Conservation (phyloP, 768 basidiomycete genomes). For the Termitomyces sp. region DNA sequence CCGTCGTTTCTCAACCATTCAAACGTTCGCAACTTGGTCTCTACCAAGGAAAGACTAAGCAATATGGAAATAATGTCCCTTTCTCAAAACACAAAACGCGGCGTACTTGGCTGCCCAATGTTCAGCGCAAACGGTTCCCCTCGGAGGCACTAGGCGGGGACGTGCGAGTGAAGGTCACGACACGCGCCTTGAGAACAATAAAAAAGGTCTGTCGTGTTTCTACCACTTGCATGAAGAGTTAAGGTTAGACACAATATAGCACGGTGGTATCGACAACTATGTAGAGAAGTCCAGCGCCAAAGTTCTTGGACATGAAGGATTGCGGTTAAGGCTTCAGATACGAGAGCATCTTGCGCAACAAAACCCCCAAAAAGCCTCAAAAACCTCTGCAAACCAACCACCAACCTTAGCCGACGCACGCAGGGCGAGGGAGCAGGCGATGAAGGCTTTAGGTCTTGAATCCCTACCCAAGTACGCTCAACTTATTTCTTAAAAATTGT, state of each 20-base stretch:
- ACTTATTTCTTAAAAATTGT: not conserved
- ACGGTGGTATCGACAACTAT: slow-evolving; percentile 71
- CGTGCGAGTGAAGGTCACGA: slow-evolving; percentile 66
- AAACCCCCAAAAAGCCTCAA: not conserved
- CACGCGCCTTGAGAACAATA: slow-evolving; percentile 73
- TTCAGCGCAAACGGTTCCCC: slow-evolving; percentile 68
- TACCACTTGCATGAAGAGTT: not conserved
- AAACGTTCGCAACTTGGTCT: slow-evolving; percentile 78
- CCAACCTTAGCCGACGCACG: slow-evolving; percentile 14
- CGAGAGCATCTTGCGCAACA: slow-evolving; percentile 12
- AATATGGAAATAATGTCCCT: slow-evolving; percentile 85
- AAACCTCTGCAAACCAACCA: not conserved
- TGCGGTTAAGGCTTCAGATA: slow-evolving; percentile 39
- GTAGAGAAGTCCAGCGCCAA: slow-evolving; percentile 40
- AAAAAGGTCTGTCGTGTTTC: slow-evolving; percentile 54
- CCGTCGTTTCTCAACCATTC: slow-evolving; percentile 58
- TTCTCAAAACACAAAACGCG: slow-evolving; percentile 87
- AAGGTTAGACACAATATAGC: slow-evolving; percentile 24
- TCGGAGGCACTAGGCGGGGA: slow-evolving; percentile 57
- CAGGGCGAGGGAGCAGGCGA: slow-evolving; percentile 16
- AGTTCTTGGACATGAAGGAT: slow-evolving; percentile 37
- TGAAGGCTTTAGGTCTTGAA: slow-evolving; percentile 20
- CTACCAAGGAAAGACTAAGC: slow-evolving; percentile 76
- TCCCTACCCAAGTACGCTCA: slow-evolving; percentile 10
- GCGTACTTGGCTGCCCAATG: slow-evolving; percentile 83